These are phyloP conservation scores for Penicillium sp. DNA, from an alignment of 2,329 filamentous ascomycete species.

Conservation along the genomic window DNA sequence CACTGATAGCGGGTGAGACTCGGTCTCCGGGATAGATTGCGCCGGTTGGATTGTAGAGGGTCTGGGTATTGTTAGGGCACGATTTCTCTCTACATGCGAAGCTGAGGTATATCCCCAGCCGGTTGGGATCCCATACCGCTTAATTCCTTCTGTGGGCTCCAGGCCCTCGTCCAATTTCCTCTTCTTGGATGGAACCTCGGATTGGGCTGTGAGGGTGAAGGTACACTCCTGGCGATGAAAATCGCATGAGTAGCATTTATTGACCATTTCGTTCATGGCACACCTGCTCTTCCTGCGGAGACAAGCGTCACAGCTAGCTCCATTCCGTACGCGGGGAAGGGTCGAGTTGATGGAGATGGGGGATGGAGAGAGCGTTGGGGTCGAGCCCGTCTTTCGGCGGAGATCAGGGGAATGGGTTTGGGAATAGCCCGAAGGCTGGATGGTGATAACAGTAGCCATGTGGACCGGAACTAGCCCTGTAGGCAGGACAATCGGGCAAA, in stretches of 20 bases:
- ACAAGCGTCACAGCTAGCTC: conserved; percentile 37
- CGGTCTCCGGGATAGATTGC: conserved; percentile 1
- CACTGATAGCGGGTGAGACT: conserved; percentile 9
- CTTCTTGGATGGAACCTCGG: conserved; percentile 29
- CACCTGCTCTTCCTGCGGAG: conserved; percentile 37
- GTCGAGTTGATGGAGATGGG: conserved; percentile 18
- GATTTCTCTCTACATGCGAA: neutral
- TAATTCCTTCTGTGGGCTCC: conserved; percentile 22
- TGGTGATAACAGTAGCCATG: conserved; percentile 36
- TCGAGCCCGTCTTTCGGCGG: conserved; percentile 20
- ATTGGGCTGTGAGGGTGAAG: conserved; percentile 27
- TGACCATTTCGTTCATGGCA: conserved; percentile 38
- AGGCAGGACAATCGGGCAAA: neutral
- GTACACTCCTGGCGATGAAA: conserved; percentile 40
- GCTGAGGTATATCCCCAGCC: neutral
- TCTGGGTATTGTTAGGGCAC: conserved; percentile 15
- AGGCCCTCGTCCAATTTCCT: conserved; percentile 34
- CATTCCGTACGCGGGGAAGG: conserved; percentile 31
- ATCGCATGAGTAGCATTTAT: conserved; percentile 40
- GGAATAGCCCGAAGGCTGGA: conserved; percentile 29
- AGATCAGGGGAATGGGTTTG: conserved; percentile 19
- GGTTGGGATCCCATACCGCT: conserved; percentile 27
- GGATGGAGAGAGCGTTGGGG: conserved; percentile 21
- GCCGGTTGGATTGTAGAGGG: conserved; percentile 19
- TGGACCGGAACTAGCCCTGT: neutral